Conservation (phyloP, 2,329 filamentous ascomycete species). For the Venturia asperata region DNA sequence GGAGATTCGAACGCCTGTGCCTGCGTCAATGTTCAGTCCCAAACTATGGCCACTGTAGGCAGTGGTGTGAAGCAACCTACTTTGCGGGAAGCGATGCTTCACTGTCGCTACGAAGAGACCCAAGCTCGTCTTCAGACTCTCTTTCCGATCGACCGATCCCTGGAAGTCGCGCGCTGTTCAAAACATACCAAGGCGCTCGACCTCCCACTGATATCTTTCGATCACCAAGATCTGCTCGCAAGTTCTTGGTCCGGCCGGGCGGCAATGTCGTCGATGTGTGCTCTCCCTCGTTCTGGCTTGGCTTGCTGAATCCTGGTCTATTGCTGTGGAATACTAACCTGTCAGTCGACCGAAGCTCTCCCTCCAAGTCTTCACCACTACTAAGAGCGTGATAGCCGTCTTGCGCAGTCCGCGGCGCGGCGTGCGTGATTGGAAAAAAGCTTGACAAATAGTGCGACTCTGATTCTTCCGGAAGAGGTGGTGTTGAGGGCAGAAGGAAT, state of each 20-base stretch:
- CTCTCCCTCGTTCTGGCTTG: background rate
- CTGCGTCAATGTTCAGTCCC: background rate
- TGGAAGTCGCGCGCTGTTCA: constrained; percentile 13
- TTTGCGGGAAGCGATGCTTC: background rate
- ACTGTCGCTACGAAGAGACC: background rate
- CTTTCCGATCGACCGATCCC: background rate
- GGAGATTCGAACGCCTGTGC: background rate
- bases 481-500: background rate
- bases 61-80: background rate
- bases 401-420: background rate
- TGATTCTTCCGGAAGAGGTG: background rate
- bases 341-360: background rate
- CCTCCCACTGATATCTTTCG: background rate
- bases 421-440: background rate
- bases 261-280: background rate
- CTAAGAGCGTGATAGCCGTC: constrained; percentile 1
- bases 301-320: constrained; percentile 3
- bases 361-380: background rate
- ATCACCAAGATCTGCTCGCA: background rate
- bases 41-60: background rate
- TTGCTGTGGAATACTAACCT: background rate
- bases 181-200: constrained; percentile 15
- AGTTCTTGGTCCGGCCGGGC: background rate
- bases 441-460: background rate
- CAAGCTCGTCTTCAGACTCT: constrained; percentile 3